Evolutionary conservation across 768 basidiomycete species (phyloP).

Genomic region (Russula abietina): DNA sequence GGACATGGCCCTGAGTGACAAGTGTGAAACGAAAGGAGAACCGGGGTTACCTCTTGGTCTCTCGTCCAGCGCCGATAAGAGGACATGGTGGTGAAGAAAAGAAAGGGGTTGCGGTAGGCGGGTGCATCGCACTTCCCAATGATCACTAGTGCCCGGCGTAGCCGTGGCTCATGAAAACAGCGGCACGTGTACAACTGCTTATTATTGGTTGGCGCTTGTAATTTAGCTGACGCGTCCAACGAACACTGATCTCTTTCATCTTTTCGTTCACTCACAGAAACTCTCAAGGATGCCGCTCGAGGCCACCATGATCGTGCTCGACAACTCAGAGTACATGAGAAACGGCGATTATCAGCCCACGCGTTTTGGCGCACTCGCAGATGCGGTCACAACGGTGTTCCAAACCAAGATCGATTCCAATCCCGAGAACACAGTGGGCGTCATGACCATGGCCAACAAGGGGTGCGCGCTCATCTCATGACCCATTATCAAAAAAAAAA

Average conservation of each 20-base stretch:
- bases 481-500: no score
- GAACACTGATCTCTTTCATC: no score
- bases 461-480: slow-evolving; percentile 47
- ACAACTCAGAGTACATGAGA: slow-evolving; percentile 97
- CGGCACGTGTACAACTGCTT: background rate
- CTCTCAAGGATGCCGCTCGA: slow-evolving; percentile 77
- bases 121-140: no score
- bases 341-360: slow-evolving; percentile 88
- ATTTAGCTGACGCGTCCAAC: slow-evolving; percentile 3
- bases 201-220: background rate
- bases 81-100: background rate
- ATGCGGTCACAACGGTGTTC: slow-evolving; percentile 86
- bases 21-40: background rate
- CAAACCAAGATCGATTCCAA: slow-evolving; percentile 92
- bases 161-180: background rate
- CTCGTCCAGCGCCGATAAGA: slow-evolving; percentile 5
- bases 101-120: background rate
- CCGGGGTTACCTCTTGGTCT: slow-evolving; percentile 1
- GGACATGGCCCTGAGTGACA: background rate
- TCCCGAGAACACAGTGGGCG: slow-evolving; percentile 94
- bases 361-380: slow-evolving; percentile 84
- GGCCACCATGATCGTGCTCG: slow-evolving; percentile 95
- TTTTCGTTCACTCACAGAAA: background rate
- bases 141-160: background rate
- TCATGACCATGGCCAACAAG: slow-evolving; percentile 98